These are phyloP conservation scores for Rhodotorula sphaerocarpa DNA, from an alignment of 768 basidiomycete species.

Conservation along the genomic window DNA sequence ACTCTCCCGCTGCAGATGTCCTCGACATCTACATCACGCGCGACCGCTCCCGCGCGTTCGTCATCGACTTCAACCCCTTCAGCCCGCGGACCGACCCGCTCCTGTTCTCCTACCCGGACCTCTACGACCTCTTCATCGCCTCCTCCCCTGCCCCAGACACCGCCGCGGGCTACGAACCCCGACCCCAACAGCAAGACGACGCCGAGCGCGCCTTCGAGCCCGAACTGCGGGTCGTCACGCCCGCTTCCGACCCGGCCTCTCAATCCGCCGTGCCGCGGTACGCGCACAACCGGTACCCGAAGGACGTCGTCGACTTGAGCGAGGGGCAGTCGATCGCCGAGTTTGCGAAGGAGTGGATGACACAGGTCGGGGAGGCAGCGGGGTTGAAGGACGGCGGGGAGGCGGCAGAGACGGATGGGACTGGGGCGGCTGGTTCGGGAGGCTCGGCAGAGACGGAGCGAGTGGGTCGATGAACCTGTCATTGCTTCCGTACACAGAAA, in stretches of 20 bases:
- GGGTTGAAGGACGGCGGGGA: background rate
- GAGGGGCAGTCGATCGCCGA: conserved; percentile 62
- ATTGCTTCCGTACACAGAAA: too few relatives aligned
- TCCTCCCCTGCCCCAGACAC: background rate
- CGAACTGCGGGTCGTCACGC: conserved; percentile 10
- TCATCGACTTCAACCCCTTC: conserved; percentile 88
- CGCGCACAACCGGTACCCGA: conserved; percentile 83
- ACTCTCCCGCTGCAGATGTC: conserved; percentile 51
- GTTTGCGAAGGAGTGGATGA: conserved; percentile 55
- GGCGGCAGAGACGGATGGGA: background rate
- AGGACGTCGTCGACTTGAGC: conserved; percentile 75
- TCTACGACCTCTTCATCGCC: conserved; percentile 51
- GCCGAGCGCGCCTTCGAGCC: conserved; percentile 24
- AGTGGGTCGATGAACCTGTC: too few relatives aligned
- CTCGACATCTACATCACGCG: conserved; percentile 83
- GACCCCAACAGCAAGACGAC: background rate
- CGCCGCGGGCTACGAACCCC: too few relatives aligned
- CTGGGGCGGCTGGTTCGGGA: background rate
- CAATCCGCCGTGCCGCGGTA: conserved; percentile 57
- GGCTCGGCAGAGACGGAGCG: too few relatives aligned
- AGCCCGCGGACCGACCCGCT: conserved; percentile 76
- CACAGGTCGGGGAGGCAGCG: conserved; percentile 41
- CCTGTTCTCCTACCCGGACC: conserved; percentile 72
- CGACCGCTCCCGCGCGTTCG: conserved; percentile 63
- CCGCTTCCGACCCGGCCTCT: conserved; percentile 45